These are phyloP conservation scores for Centella asiatica DNA, from an alignment of 129 eudicot genomes.

Conservation along the genomic window DNA sequence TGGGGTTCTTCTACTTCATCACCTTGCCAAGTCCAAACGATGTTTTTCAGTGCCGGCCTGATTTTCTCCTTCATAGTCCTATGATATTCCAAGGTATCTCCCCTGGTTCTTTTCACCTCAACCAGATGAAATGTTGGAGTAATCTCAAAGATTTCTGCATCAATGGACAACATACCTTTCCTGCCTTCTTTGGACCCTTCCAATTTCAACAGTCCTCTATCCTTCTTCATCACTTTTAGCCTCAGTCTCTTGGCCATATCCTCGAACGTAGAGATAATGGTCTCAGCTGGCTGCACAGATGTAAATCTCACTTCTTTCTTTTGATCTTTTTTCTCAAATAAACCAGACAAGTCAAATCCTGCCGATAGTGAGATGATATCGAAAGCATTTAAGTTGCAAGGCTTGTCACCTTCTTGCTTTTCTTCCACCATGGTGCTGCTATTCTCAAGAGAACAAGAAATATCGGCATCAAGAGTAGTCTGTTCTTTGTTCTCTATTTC, in stretches of 20 bases:
- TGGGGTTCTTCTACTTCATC: conserved; percentile 11
- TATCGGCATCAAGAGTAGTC: conserved; percentile 1
- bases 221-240: conserved; percentile 48
- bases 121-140: conserved; percentile 40
- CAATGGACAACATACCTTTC: conserved; percentile 45
- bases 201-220: conserved; percentile 40
- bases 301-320: conserved; percentile 48
- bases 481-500: conserved; percentile 7
- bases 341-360: conserved; percentile 58
- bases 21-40: conserved; percentile 63
- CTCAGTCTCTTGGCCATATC: conserved; percentile 42
- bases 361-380: conserved; percentile 61
- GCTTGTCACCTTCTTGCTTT: conserved; percentile 23
- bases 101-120: conserved; percentile 44
- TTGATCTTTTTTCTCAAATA: conserved; percentile 31
- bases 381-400: conserved; percentile 46
- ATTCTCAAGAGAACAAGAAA: conserved; percentile 3
- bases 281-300: conserved; percentile 30
- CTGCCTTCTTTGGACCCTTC: conserved; percentile 48
- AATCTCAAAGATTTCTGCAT: conserved; percentile 54
- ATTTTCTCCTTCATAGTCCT: conserved; percentile 38
- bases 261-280: conserved; percentile 48
- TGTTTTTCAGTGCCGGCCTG: conserved; percentile 46
- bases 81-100: conserved; percentile 56
- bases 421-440: not conserved